Percentiles rank a stretch among this genome's conserved stretches.
phyloP scores from a whole-genome alignment of 2,329 filamentous ascomycete genomes.

The Xylariaceae sp. region DNA sequence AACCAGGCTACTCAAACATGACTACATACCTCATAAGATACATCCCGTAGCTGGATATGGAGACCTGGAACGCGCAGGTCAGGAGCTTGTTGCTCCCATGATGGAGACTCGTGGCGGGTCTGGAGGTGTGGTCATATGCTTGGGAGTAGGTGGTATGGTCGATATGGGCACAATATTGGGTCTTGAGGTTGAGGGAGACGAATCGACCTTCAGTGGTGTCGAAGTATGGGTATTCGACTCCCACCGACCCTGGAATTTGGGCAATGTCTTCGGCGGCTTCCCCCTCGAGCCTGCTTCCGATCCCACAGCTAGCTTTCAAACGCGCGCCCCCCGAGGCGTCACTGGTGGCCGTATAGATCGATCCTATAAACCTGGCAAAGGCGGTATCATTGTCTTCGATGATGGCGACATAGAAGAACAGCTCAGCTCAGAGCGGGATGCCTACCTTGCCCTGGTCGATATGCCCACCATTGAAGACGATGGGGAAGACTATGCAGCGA shows the following conservation, averaged over 20 bases:
- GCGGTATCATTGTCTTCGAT: conserved; percentile 90
- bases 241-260: conserved; percentile 88
- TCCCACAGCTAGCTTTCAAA: conserved; percentile 42
- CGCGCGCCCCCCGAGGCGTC: conserved; percentile 61
- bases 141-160: conserved; percentile 88
- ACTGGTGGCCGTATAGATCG: conserved; percentile 67
- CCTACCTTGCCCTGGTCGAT: conserved; percentile 78
- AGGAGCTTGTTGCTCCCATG: conserved; percentile 78
- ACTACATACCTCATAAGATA: conserved; percentile 97
- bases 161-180: conserved; percentile 79
- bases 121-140: conserved; percentile 84
- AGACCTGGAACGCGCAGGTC: conserved; percentile 76
- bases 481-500: conserved; percentile 57
- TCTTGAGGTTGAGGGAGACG: conserved; percentile 64
- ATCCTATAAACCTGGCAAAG: conserved; percentile 71
- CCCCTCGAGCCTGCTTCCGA: conserved; percentile 50
- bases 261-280: conserved; percentile 83
- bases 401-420: conserved; percentile 93
- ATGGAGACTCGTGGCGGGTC: conserved; percentile 78
- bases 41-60: conserved; percentile 90
- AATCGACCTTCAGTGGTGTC: conserved; percentile 72
- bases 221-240: conserved; percentile 95
- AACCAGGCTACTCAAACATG: conserved; percentile 87
- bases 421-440: conserved; percentile 67
- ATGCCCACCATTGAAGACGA: conserved; percentile 88